A percentile compares a stretch with the other conserved stretches of the same genome.
Evolutionary conservation across 495 filamentous ascomycete species (phyloP).

Genomic region (Pyrenula massariospora): DNA sequence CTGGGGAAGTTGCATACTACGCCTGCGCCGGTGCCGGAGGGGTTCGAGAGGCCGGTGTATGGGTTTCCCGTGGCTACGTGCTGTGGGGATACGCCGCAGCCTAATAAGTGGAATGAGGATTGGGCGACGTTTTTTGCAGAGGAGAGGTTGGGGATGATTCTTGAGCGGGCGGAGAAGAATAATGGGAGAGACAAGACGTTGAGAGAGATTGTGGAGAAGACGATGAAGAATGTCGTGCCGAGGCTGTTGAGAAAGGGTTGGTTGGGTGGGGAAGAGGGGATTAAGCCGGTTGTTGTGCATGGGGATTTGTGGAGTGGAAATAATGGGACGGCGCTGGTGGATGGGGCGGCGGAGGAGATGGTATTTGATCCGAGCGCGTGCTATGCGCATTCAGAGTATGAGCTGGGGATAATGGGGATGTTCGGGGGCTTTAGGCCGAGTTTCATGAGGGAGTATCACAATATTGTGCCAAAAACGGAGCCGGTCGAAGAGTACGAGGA

Average conservation of each 20-base stretch:
- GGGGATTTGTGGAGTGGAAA: slow-evolving; percentile 92
- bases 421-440: slow-evolving; percentile 73
- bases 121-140: slow-evolving; percentile 83
- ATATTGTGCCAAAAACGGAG: slow-evolving; percentile 62
- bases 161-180: slow-evolving; percentile 38
- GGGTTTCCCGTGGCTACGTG: slow-evolving; percentile 77
- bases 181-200: slow-evolving; percentile 57
- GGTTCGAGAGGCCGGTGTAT: slow-evolving; percentile 46
- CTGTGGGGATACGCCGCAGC: slow-evolving; percentile 74
- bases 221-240: slow-evolving; percentile 52
- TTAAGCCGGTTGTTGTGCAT: slow-evolving; percentile 66
- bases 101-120: slow-evolving; percentile 52
- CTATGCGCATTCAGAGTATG: slow-evolving; percentile 83
- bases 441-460: slow-evolving; percentile 70
- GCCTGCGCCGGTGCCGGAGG: slow-evolving; percentile 48
- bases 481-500: slow-evolving; percentile 79
- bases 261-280: slow-evolving; percentile 43
- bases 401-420: slow-evolving; percentile 90
- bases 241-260: slow-evolving; percentile 55
- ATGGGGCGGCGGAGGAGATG: slow-evolving; percentile 57
- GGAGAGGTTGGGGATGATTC: slow-evolving; percentile 54
- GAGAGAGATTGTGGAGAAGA: slow-evolving; percentile 48
- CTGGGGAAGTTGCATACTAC: slow-evolving; percentile 72
- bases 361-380: slow-evolving; percentile 71
- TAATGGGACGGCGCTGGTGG: slow-evolving; percentile 46